Evolutionary conservation across 345 rosid genomes (phyloP).

Genomic region (Sonneratia alba): DNA sequence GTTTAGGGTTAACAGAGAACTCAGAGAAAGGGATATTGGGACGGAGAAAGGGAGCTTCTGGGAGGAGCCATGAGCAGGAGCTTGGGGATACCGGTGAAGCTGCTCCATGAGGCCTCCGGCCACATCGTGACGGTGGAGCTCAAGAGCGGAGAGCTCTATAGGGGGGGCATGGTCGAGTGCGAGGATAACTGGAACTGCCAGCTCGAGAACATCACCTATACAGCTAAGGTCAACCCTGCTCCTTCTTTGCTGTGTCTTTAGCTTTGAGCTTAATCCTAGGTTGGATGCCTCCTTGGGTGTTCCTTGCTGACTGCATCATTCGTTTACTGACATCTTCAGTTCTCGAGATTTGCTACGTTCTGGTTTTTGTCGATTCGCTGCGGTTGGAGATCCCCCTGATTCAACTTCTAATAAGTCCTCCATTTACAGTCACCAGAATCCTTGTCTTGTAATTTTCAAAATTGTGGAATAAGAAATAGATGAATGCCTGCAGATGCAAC

Average conservation of each 20-base stretch:
- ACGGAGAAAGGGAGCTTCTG: background rate
- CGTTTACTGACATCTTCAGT: background rate
- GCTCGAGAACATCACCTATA: conserved; percentile 24
- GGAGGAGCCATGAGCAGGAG: conserved; percentile 19
- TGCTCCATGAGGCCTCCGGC: conserved; percentile 20
- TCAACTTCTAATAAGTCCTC: background rate
- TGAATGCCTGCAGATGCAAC: no score
- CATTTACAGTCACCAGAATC: background rate
- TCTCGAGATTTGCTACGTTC: background rate
- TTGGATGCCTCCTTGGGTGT: background rate
- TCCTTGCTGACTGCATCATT: background rate
- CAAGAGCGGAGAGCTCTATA: conserved; percentile 21
- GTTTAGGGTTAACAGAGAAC: conserved; percentile 1
- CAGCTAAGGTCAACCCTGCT: conserved; percentile 11
- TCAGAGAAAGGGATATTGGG: background rate
- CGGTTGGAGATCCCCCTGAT: background rate
- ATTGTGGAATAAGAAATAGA: background rate
- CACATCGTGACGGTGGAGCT: conserved; percentile 21
- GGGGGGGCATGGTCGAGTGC: conserved; percentile 23
- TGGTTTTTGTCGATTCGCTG: background rate
- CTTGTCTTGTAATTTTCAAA: background rate
- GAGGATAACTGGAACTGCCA: conserved; percentile 26
- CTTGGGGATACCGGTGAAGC: conserved; percentile 24
- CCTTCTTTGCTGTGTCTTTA: background rate
- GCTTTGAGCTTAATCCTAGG: background rate